Percentiles rank a stretch among this genome's conserved stretches.
These are phyloP conservation scores for Cicer judaicum DNA, from an alignment of 306 rosid species.

Conservation along the genomic window DNA sequence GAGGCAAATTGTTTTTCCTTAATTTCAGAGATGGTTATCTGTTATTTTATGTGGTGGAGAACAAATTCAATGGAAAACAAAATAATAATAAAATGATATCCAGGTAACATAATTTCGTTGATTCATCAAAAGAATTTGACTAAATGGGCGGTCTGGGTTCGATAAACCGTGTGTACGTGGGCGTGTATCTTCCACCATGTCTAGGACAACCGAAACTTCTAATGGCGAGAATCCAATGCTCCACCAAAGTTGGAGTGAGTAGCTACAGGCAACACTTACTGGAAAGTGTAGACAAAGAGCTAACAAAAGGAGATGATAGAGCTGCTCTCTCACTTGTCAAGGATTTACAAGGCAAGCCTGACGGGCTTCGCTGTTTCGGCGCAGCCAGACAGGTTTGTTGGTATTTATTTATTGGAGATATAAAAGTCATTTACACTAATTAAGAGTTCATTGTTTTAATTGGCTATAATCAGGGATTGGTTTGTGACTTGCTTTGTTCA, in stretches of 20 bases:
- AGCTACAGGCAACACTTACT: conserved; percentile 52
- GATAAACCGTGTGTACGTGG: conserved; percentile 56
- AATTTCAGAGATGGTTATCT: not conserved
- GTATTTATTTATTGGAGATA: no score
- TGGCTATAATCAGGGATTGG: no score
- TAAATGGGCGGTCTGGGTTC: conserved; percentile 51
- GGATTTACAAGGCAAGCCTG: conserved; percentile 72
- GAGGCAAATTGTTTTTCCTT: not conserved
- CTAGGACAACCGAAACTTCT: conserved; percentile 40
- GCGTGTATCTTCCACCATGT: conserved; percentile 37
- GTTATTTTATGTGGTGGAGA: conserved; percentile 45
- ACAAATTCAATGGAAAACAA: not conserved
- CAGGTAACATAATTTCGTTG: not conserved
- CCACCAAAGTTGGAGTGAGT: conserved; percentile 53
- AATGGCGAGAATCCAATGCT: conserved; percentile 51
- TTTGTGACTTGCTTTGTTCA: conserved; percentile 22
- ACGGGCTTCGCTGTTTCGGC: conserved; percentile 80
- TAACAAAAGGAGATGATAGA: conserved; percentile 71
- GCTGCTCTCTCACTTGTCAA: conserved; percentile 72
- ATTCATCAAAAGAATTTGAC: not conserved
- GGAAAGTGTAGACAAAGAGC: conserved; percentile 69
- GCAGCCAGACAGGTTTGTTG: conserved; percentile 76
- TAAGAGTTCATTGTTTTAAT: no score
- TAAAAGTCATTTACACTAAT: no score
- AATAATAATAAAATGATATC: not conserved